Evolutionary conservation across 352 stramenopile genomes (phyloP).

Genomic region (Nothophytophthora sp.): DNA sequence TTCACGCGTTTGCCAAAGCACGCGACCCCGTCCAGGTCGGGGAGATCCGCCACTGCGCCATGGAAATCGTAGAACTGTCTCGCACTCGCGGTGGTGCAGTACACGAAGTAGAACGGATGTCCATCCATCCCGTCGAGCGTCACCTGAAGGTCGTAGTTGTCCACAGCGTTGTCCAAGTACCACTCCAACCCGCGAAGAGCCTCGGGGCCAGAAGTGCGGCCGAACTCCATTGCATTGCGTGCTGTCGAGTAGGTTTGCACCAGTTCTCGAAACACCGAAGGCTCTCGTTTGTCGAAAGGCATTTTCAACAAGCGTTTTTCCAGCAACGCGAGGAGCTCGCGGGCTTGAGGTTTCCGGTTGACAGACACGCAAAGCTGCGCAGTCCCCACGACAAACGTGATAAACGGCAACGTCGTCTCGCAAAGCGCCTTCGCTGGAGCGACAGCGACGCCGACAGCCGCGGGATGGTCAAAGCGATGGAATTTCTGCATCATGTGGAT

Average conservation of each 20-base stretch:
- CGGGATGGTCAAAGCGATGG: constrained; percentile 20
- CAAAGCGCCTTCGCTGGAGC: constrained; percentile 14
- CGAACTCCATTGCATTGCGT: constrained; percentile 11
- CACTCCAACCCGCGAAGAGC: constrained; percentile 5
- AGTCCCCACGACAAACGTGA: constrained; percentile 19
- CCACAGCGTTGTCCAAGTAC: constrained; percentile 9
- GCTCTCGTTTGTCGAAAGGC: constrained; percentile 5
- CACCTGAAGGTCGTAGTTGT: constrained; percentile 6
- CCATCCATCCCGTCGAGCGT: constrained; percentile 10
- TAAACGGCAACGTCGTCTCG: constrained; percentile 8
- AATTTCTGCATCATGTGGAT: constrained; percentile 35
- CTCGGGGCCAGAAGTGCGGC: constrained; percentile 2
- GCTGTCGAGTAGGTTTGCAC: constrained; percentile 15
- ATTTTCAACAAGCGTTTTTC: constrained; percentile 27
- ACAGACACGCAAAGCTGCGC: constrained; percentile 13
- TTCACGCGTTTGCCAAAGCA: constrained; percentile 3
- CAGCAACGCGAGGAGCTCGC: constrained; percentile 23
- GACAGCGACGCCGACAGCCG: background rate
- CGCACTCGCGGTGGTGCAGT: background rate
- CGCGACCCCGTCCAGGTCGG: constrained; percentile 3
- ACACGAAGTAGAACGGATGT: constrained; percentile 3
- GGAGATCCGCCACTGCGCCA: background rate
- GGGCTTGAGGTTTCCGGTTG: constrained; percentile 10
- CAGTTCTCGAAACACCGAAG: constrained; percentile 3
- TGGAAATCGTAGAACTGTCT: constrained; percentile 6